These are phyloP conservation scores for Tetrapisispora fleetii DNA, from an alignment of 805 yeast species.

Conservation along the genomic window DNA sequence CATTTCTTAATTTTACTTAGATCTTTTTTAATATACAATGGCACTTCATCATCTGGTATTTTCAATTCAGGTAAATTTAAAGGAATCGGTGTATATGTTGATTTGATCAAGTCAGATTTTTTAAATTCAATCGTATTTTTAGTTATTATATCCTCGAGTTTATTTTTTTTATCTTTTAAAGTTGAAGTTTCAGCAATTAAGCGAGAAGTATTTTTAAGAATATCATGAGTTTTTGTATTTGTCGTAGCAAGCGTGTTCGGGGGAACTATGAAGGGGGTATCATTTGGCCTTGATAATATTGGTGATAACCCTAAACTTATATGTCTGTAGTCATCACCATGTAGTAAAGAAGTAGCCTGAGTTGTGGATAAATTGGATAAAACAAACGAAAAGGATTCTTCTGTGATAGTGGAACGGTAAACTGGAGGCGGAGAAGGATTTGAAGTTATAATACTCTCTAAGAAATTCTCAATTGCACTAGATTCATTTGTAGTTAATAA, in stretches of 20 bases:
- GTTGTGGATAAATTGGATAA: not conserved
- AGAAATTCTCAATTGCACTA: constrained; percentile 25
- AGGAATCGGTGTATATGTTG: not conserved
- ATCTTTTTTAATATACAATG: constrained; percentile 14
- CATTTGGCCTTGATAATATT: constrained; percentile 1
- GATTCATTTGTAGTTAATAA: constrained; percentile 26
- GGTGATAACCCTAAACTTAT: not conserved
- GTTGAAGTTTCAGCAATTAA: not conserved
- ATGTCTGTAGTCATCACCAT: not conserved
- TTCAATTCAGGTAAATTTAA: constrained; percentile 19
- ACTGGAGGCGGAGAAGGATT: not conserved
- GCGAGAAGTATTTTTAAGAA: not conserved
- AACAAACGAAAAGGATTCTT: not conserved
- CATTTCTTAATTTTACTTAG: constrained; percentile 20
- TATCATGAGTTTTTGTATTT: not conserved
- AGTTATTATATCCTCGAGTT: not conserved
- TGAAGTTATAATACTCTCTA: constrained; percentile 19
- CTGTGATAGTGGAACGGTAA: not conserved
- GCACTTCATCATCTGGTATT: constrained; percentile 16
- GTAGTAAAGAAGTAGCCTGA: not conserved
- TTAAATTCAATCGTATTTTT: not conserved
- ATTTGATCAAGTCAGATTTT: not conserved
- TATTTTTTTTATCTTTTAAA: too few relatives aligned
- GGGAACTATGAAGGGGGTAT: constrained; percentile 2
- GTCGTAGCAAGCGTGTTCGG: not conserved